Evolutionary conservation across 169 alveolate genomes (phyloP).

Genomic region (Pseudocohnilembus persalinus): DNA sequence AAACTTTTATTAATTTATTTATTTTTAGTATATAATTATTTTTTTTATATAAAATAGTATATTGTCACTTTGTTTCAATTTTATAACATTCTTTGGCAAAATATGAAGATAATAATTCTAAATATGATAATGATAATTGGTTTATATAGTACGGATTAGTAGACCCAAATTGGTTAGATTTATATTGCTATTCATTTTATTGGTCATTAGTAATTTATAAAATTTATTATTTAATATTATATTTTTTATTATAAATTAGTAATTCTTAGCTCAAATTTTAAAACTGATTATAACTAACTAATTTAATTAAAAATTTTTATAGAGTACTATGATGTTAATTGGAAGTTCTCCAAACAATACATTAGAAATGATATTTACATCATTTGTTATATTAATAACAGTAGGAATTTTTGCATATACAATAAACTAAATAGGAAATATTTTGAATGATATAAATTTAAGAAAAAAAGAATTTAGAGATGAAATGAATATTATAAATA

Average conservation of each 20-base stretch:
- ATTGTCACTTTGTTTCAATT: background rate
- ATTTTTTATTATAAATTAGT: too few species aligned
- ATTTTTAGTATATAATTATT: too few species aligned
- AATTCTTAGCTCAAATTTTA: too few species aligned
- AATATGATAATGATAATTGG: background rate
- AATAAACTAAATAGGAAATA: background rate
- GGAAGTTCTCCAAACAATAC: background rate
- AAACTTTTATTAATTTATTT: background rate
- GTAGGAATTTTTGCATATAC: conserved; percentile 8
- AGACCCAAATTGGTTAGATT: background rate
- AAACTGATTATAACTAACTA: too few species aligned
- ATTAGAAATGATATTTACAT: background rate
- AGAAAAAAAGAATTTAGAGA: background rate
- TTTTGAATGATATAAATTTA: background rate
- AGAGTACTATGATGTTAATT: background rate
- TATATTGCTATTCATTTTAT: background rate
- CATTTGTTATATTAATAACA: background rate
- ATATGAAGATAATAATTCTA: background rate
- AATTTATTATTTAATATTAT: too few species aligned
- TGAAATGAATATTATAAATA: background rate
- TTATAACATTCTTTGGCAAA: background rate
- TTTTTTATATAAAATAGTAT: background rate
- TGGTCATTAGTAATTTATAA: background rate
- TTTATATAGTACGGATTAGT: background rate
- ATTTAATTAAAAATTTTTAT: too few species aligned